Base-by-base conservation (phyloP, 1,284 basidiomycete genomes). In the Cryptococcus sp. region DNA sequence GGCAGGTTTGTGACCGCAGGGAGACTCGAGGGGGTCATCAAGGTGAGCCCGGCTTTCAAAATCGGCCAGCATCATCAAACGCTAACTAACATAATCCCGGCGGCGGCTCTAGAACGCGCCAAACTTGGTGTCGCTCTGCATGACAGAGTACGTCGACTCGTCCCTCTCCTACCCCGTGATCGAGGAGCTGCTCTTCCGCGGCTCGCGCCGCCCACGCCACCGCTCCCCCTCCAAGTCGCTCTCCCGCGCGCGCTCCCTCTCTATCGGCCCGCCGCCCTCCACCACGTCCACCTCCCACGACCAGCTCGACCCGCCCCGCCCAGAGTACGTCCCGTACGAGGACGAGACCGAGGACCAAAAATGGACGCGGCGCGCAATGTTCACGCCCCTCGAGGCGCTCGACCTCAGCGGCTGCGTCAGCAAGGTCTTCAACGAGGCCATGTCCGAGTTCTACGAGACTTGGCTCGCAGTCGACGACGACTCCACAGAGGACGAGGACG, bases 131-230 rank as follows among this genome's bases (percentile, higher is more conserved):
- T 82, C 85, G 2, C 89, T 95, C 63, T 91, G 90, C 33, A 91
- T 90, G n/a, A 95, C 91, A 0, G 92, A 95, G 73, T 96, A 94
- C 71, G 95, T 96, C 88, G 92, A 96, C 66, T 89, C 91, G 1
- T 87, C 92, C 0, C 79, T 96, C 46, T 88, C 87, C 8, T 79
- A 88, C 23, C 80, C 85, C 0, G 91, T 96, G 2, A 78, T 96
- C 21, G 87, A 86, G 56, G 92, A 95, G 68, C 79, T 96, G 8
- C 85, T 96, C 68, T 83, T 95, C 61, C 85, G 92, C 33, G 91
- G 91, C 0, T 74, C 70, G 57, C 54, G 60, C 47, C 66, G 65
- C 21, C 72, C 74, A 0, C 60, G 69, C 21, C 50, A 51, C 36
- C 46, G 39, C 52, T 53, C 60, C 57, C 56, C 61, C 58, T 46